phyloP scores from a whole-genome alignment of 1,139 yeast species.

The Magnusiomyces clavatus region DNA sequence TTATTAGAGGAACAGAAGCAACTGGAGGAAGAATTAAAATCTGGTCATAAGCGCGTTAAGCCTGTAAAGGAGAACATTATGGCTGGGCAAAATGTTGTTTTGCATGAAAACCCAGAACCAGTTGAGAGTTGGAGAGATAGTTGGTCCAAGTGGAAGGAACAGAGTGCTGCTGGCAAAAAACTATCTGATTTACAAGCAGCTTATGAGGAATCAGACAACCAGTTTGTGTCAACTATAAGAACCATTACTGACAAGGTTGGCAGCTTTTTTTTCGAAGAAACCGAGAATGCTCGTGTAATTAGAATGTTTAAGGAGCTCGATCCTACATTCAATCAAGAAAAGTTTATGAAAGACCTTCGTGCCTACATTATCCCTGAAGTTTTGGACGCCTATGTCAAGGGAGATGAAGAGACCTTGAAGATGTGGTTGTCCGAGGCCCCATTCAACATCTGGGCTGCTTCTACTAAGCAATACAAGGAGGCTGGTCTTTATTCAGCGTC shows the following conservation, averaged over 20 bases:
- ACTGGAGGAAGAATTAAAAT: constrained; percentile 49
- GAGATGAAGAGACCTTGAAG: constrained; percentile 76
- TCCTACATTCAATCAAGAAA: constrained; percentile 75
- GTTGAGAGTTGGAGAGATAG: constrained; percentile 57
- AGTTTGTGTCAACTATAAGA: constrained; percentile 73
- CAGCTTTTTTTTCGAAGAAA: constrained; percentile 79
- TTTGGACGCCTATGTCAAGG: constrained; percentile 89
- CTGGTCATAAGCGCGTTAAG: constrained; percentile 48
- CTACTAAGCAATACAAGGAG: constrained; percentile 85
- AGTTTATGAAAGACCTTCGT: constrained; percentile 76
- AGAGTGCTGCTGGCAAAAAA: constrained; percentile 62
- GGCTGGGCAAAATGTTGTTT: constrained; percentile 79
- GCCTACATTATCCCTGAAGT: constrained; percentile 93
- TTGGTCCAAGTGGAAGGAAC: constrained; percentile 43
- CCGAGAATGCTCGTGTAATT: constrained; percentile 89
- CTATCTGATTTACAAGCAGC: constrained; percentile 55
- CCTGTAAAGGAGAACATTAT: constrained; percentile 72
- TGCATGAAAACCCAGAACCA: constrained; percentile 74
- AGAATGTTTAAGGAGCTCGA: constrained; percentile 84
- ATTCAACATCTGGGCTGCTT: constrained; percentile 87
- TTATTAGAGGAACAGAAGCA: constrained; percentile 30
- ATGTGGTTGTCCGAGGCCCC: constrained; percentile 97
- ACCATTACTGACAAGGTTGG: constrained; percentile 74
- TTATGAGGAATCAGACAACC: constrained; percentile 88
- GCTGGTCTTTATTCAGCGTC: constrained; percentile 93